Base-by-base conservation (phyloP, 2,329 filamentous ascomycete species). In the Cladobotryum mycophilum region DNA sequence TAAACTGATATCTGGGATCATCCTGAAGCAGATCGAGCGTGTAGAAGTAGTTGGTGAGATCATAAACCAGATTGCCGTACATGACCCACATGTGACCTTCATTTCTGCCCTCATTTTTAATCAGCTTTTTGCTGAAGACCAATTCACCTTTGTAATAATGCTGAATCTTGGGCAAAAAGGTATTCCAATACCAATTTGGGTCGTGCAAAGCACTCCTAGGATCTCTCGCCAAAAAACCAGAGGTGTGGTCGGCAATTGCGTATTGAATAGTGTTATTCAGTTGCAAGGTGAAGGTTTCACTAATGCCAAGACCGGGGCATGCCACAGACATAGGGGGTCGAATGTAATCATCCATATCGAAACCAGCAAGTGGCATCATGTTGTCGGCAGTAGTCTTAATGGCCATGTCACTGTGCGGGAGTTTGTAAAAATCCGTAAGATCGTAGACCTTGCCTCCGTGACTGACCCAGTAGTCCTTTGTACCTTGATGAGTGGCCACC, bases 361-460 rank as follows among this genome's bases (percentile, higher is more conserved):
- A 62, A 33, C 93, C 93, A 37, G 82, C 88, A 56, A 96, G 84
- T 2, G 82, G 82, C 56, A 81, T 63, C 93, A 99, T 97, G 49
- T 75, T 69, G 1, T 76, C 72, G 4, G 71, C 74, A 1, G 76
- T 78, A 0, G 83, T 85, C 52, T 84, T 74, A 47, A 80, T 81
- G 44, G 67, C 69, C 0, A 60, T 83, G 62, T 95, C 89, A 64
- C 89, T 92, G 72, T 99, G 93, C 51, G 95, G 81, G 18, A 80
- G 70, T 62, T 80, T 88, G 82, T 86, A 96, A 67, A 95, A 99
- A 51, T 91, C 88, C 48, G 84, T 81, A 41, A 99, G 82, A 61
- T 99, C 93, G 70, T 97, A 99, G 33, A 97, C 92, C 40, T 83
- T 82, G 55, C 93, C 93, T 51, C 85, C 86, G 58, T 95, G 84